Evolutionary conservation across 163 green algal genomes (phyloP).

Genomic region (Dunaliella salina): DNA sequence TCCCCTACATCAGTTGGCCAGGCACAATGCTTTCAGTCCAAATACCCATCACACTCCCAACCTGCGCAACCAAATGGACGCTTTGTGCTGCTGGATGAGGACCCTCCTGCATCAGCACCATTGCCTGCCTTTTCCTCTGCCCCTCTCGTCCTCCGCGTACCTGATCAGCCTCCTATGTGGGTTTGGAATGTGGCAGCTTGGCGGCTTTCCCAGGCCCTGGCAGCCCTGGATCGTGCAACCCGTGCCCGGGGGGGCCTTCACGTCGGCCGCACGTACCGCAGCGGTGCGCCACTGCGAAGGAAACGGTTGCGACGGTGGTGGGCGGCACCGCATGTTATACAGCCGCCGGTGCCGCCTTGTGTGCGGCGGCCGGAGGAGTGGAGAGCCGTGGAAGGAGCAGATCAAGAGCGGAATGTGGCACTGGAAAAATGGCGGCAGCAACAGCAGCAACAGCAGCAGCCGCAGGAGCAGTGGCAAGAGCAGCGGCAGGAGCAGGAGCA

Average conservation of each 20-base stretch:
- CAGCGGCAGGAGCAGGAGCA: not conserved
- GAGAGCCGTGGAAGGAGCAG: not conserved
- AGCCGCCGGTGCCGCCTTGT: slow-evolving; percentile 1
- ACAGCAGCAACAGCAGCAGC: not conserved
- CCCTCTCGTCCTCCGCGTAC: not conserved
- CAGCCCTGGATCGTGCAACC: not conserved
- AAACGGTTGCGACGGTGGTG: slow-evolving; percentile 5
- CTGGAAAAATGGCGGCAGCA: not conserved
- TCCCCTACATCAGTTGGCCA: no score
- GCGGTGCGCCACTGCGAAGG: not conserved
- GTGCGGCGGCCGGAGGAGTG: slow-evolving; percentile 20
- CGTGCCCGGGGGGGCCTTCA: not conserved
- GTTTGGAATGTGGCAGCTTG: slow-evolving; percentile 22
- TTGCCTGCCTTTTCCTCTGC: not conserved
- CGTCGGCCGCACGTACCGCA: not conserved
- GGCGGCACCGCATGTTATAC: not conserved
- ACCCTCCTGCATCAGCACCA: not conserved
- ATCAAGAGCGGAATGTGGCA: not conserved
- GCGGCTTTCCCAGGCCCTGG: slow-evolving; percentile 6
- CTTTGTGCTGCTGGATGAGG: not conserved
- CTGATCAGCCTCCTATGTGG: slow-evolving; percentile 13
- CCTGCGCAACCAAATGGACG: not conserved
- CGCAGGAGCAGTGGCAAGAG: not conserved
- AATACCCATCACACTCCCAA: not conserved
- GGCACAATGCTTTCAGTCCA: no score